phyloP scores from a whole-genome alignment of 371 early-diverging fungal genomes.

The Synchytrium microbalum region DNA sequence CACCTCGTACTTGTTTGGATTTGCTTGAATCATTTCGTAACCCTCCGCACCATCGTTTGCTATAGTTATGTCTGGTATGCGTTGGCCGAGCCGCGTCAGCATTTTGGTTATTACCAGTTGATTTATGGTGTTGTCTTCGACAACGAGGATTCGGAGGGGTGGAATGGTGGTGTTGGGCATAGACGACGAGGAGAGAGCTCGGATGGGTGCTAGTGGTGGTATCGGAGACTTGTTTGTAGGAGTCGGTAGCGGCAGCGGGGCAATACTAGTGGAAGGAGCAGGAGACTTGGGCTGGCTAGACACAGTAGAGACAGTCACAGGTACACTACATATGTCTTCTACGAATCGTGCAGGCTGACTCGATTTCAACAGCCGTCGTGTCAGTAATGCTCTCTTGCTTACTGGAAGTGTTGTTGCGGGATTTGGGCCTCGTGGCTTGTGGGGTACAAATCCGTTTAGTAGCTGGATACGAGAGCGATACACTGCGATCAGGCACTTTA shows the following conservation, averaged over 20 bases:
- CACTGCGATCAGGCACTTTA: neutral
- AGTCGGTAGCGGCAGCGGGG: neutral
- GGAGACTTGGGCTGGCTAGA: no score
- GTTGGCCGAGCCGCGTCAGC: neutral
- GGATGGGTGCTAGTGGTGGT: no score
- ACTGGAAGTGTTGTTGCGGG: neutral
- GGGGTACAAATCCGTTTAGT: neutral
- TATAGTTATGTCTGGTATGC: neutral
- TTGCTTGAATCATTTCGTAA: neutral
- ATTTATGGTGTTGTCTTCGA: conserved; percentile 20
- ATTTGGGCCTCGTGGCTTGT: neutral
- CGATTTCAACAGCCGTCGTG: neutral
- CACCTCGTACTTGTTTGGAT: neutral
- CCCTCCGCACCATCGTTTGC: neutral
- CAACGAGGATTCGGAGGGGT: conserved; percentile 9
- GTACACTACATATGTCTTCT: neutral
- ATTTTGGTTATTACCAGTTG: conserved; percentile 19
- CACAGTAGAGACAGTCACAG: neutral
- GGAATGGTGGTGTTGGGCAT: neutral
- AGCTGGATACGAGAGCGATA: neutral
- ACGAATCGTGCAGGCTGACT: neutral
- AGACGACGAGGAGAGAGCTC: no score
- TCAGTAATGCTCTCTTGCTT: neutral
- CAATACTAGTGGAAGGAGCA: neutral
- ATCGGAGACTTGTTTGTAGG: no score